These are phyloP conservation scores for Cardamine resedifolia DNA, from an alignment of 345 rosid species.

Conservation along the genomic window DNA sequence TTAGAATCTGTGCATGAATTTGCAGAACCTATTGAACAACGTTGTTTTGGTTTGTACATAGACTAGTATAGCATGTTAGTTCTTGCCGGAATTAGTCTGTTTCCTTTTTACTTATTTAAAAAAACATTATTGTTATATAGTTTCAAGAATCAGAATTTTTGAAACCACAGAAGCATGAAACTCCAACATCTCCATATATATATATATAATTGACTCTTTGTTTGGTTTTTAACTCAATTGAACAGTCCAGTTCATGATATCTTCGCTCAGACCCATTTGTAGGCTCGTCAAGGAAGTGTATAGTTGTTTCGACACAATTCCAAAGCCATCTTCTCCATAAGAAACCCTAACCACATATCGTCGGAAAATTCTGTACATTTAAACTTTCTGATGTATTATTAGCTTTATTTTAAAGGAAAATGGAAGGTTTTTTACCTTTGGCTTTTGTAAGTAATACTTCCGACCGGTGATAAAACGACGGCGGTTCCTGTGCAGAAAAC, in stretches of 20 bases:
- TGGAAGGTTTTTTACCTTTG: constrained; percentile 45
- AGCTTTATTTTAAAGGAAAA: too few relatives aligned
- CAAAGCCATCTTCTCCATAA: constrained; percentile 58
- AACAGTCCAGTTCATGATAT: constrained; percentile 76
- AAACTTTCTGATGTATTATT: background rate
- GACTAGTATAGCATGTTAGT: background rate
- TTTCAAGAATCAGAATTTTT: background rate
- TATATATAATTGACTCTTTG: too few relatives aligned
- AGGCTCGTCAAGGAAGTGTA: constrained; percentile 62
- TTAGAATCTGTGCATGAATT: background rate
- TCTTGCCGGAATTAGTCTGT: background rate
- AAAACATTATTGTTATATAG: background rate
- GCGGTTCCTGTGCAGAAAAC: constrained; percentile 93
- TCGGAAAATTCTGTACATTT: background rate
- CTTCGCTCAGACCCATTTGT: constrained; percentile 79
- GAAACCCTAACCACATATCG: constrained; percentile 48
- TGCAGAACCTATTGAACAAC: background rate
- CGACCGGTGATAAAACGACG: constrained; percentile 84
- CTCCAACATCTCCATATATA: background rate
- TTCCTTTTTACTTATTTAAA: background rate
- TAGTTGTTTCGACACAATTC: constrained; percentile 55
- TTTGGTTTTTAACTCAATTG: constrained; percentile 41
- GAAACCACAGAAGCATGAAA: background rate
- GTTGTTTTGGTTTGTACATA: background rate
- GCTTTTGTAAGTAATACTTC: constrained; percentile 69